Conservation (phyloP, 352 stramenopile genomes). For the Globisporangium spiculum region DNA sequence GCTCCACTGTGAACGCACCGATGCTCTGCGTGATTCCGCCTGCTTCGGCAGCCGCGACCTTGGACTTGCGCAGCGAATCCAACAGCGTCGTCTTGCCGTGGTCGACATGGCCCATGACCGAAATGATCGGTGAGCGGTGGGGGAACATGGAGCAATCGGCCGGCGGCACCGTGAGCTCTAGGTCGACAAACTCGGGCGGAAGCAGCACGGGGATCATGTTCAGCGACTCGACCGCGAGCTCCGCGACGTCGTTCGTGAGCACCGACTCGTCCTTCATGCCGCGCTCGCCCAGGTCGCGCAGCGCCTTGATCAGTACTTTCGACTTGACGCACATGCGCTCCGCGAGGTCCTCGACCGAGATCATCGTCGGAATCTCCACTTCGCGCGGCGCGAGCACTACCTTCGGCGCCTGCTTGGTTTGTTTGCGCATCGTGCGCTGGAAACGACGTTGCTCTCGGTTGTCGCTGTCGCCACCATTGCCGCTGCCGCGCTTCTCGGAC, state of each 20-base stretch:
- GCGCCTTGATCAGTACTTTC: constrained; percentile 53
- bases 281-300: constrained; percentile 70
- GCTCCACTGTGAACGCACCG: constrained; percentile 95
- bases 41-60: constrained; percentile 93
- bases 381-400: constrained; percentile 47
- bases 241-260: constrained; percentile 68
- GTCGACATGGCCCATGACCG: constrained; percentile 99
- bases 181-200: constrained; percentile 77
- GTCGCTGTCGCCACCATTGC: constrained; percentile 25
- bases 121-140: constrained; percentile 91
- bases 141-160: constrained; percentile 70
- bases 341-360: constrained; percentile 75
- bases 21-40: constrained; percentile 99
- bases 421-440: constrained; percentile 57
- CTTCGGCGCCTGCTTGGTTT: constrained; percentile 40
- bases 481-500: constrained; percentile 32
- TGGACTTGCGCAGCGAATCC: constrained; percentile 90
- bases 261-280: constrained; percentile 68
- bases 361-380: constrained; percentile 71
- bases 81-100: constrained; percentile 99
- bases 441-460: constrained; percentile 61
- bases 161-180: constrained; percentile 60
- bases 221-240: constrained; percentile 77
- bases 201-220: constrained; percentile 86
- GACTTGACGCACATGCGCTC: constrained; percentile 83